Evolutionary conservation across 768 basidiomycete species (phyloP).

Genomic region (Suillus brevipes): DNA sequence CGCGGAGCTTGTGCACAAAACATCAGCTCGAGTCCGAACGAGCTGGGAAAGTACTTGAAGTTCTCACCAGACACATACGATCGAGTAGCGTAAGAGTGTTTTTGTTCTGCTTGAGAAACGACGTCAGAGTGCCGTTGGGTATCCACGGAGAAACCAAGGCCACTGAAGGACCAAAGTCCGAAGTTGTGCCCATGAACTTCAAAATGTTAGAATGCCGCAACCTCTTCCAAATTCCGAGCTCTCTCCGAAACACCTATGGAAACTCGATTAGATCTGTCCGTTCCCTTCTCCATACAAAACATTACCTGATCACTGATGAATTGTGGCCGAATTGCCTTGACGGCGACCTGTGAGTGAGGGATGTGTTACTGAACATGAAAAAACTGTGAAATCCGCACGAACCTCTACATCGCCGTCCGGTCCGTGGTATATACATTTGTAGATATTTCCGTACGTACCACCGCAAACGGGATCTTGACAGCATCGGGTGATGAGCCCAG

Average conservation of each 20-base stretch:
- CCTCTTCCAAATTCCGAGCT: conserved; percentile 22
- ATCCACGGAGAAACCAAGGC: conserved; percentile 25
- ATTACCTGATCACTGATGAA: not conserved
- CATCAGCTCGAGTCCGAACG: not conserved
- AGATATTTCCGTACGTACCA: not conserved
- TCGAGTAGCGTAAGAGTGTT: conserved; percentile 9
- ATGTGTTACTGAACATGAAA: not conserved
- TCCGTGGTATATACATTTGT: not conserved
- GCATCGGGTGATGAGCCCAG: not conserved
- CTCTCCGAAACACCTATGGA: conserved; percentile 18
- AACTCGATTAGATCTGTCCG: not conserved
- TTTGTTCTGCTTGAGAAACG: conserved; percentile 11
- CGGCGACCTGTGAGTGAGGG: not conserved
- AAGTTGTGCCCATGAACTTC: conserved; percentile 16
- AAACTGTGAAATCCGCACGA: not conserved
- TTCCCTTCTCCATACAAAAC: not conserved
- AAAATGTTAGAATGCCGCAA: conserved; percentile 21
- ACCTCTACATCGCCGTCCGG: not conserved
- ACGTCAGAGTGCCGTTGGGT: conserved; percentile 15
- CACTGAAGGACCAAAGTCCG: conserved; percentile 21
- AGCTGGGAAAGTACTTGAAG: not conserved
- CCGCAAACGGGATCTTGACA: not conserved
- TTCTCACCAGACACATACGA: conserved; percentile 19
- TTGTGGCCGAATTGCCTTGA: conserved; percentile 3
- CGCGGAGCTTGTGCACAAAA: not conserved